These are phyloP conservation scores for Suillus subalutaceus DNA, from an alignment of 768 basidiomycete genomes.

Conservation along the genomic window DNA sequence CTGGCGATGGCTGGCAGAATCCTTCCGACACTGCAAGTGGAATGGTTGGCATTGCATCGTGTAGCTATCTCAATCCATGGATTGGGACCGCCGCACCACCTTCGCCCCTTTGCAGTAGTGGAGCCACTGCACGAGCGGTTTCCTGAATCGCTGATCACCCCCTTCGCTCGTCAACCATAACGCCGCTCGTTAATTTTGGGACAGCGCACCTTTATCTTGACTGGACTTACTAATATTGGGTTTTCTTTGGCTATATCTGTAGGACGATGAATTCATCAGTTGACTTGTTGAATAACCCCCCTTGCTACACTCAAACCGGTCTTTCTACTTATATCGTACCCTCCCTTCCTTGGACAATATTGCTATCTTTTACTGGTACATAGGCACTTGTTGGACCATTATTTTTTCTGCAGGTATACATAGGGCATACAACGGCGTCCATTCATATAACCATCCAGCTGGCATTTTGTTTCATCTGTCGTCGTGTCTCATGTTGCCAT, in stretches of 20 bases:
- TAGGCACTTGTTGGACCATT: background rate
- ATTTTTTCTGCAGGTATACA: background rate
- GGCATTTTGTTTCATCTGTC: conserved; percentile 1
- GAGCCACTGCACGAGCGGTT: conserved; percentile 27
- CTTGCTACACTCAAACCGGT: background rate
- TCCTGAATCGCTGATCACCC: conserved; percentile 27
- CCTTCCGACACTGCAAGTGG: conserved; percentile 64
- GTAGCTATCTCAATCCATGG: conserved; percentile 87
- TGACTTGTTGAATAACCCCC: conserved; percentile 1
- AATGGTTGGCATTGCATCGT: conserved; percentile 67
- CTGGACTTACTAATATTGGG: conserved; percentile 1
- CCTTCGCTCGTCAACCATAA: conserved; percentile 16
- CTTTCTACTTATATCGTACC: background rate
- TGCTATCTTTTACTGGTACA: background rate
- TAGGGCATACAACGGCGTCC: background rate
- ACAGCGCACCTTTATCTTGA: conserved; percentile 13
- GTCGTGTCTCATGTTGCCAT: background rate
- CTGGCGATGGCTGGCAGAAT: conserved; percentile 86
- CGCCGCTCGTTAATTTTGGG: conserved; percentile 5
- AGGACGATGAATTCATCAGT: conserved; percentile 3
- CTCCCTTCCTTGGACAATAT: background rate
- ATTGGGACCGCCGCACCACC: conserved; percentile 63
- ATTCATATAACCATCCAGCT: background rate
- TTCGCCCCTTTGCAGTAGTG: conserved; percentile 50
- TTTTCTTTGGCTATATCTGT: background rate